Conservation (phyloP, 192 early-diverging fungal genomes). For the Rhizoclosmatium globosum region DNA sequence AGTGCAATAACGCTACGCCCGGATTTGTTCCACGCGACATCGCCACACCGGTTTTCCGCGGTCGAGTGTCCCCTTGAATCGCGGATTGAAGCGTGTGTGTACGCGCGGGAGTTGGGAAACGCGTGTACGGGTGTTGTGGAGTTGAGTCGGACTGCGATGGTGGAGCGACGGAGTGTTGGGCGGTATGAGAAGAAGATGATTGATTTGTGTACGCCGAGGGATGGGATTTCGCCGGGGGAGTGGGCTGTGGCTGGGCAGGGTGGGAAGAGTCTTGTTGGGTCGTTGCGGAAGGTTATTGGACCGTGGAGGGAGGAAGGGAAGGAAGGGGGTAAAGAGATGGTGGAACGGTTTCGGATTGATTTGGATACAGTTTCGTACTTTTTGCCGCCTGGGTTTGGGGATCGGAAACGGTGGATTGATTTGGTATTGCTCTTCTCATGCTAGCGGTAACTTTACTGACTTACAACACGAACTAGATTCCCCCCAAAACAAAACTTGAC, state of each 20-base stretch:
- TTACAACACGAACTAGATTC: constrained; percentile 27
- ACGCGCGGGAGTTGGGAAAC: constrained; percentile 47
- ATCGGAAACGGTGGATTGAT: constrained; percentile 31
- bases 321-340: constrained; percentile 36
- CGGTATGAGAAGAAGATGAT: constrained; percentile 52
- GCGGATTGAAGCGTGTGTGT: constrained; percentile 49
- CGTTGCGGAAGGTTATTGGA: background rate
- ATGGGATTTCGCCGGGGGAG: constrained; percentile 36
- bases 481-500: constrained; percentile 31
- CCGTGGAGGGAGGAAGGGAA: constrained; percentile 34
- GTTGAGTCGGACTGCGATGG: constrained; percentile 40
- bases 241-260: constrained; percentile 47
- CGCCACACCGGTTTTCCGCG: constrained; percentile 46
- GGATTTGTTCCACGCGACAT: constrained; percentile 43
- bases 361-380: constrained; percentile 41
- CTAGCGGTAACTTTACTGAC: background rate
- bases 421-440: constrained; percentile 37
- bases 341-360: constrained; percentile 48
- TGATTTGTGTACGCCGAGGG: constrained; percentile 53
- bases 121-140: constrained; percentile 45
- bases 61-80: constrained; percentile 31
- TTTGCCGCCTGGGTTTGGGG: constrained; percentile 58
- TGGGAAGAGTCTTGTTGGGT: constrained; percentile 2
- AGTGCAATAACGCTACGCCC: constrained; percentile 44
- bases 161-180: constrained; percentile 40